Percentiles rank a stretch among this genome's conserved stretches.
phyloP scores from a whole-genome alignment of 2,329 filamentous ascomycete genomes.

The Tolypocladium ophioglossoides region DNA sequence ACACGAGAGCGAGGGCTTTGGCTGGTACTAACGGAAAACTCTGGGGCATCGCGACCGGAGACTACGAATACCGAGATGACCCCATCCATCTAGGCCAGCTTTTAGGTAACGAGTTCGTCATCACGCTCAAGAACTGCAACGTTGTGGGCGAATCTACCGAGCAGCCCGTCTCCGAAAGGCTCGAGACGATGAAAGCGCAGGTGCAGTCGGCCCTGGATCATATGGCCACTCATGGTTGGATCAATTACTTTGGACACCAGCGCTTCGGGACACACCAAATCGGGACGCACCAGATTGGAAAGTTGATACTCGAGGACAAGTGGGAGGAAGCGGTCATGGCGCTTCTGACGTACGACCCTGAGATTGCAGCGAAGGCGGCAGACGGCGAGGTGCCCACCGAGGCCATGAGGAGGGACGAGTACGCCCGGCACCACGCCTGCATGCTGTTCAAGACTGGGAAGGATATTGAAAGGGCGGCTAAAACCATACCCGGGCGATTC shows the following conservation, averaged over 20 bases:
- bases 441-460: conserved; percentile 58
- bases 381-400: conserved; percentile 25
- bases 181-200: conserved; percentile 21
- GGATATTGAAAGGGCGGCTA: conserved; percentile 48
- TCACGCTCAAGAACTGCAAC: conserved; percentile 78
- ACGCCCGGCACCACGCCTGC: conserved; percentile 67
- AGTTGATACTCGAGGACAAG: conserved; percentile 71
- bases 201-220: conserved; percentile 51
- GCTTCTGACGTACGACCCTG: conserved; percentile 62
- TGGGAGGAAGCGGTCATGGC: conserved; percentile 70
- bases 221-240: conserved; percentile 67
- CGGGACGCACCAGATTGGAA: conserved; percentile 76
- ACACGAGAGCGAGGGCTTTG: conserved; percentile 46
- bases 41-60: conserved; percentile 59
- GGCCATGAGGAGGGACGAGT: conserved; percentile 62
- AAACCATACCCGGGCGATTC: conserved; percentile 68
- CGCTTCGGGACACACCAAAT: conserved; percentile 83
- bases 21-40: conserved; percentile 52
- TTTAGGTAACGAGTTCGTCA: conserved; percentile 82
- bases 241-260: conserved; percentile 98
- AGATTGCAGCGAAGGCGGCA: conserved; percentile 39
- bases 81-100: conserved; percentile 76
- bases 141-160: conserved; percentile 33
- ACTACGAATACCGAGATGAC: conserved; percentile 66
- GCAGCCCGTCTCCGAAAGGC: conserved; percentile 14